Evolutionary conservation across 345 rosid genomes (phyloP).

Genomic region (Ailanthus altissimus): DNA sequence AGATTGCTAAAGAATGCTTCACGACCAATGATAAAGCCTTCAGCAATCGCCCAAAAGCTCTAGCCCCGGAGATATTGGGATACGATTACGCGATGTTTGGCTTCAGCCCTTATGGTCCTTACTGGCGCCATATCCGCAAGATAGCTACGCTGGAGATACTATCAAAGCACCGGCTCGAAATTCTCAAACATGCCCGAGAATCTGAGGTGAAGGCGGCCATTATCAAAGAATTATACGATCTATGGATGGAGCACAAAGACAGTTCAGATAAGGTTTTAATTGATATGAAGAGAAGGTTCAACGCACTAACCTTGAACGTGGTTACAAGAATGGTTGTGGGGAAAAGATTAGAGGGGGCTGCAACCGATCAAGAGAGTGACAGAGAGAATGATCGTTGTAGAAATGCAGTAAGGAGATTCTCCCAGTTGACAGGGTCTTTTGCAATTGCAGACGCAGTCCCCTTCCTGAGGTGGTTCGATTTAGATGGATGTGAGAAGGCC

Average conservation of each 20-base stretch:
- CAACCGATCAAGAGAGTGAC: background rate
- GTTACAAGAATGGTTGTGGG: conserved; percentile 31
- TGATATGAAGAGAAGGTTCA: conserved; percentile 42
- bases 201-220: conserved; percentile 30
- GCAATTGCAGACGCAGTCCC: conserved; percentile 36
- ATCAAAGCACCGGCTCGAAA: conserved; percentile 36
- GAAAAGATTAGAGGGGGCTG: conserved; percentile 17
- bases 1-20: conserved; percentile 36
- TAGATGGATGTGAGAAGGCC: conserved; percentile 31
- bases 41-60: conserved; percentile 31
- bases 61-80: conserved; percentile 22
- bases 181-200: conserved; percentile 25
- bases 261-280: conserved; percentile 1
- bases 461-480: conserved; percentile 38
- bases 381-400: conserved; percentile 6
- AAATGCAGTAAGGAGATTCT: conserved; percentile 22
- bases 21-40: conserved; percentile 35
- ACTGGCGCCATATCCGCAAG: conserved; percentile 43
- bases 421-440: conserved; percentile 23
- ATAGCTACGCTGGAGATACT: conserved; percentile 33
- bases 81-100: conserved; percentile 37
- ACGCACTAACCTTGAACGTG: conserved; percentile 33
- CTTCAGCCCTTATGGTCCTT: conserved; percentile 30
- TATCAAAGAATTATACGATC: conserved; percentile 22
- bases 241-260: conserved; percentile 9